Base-by-base conservation (phyloP, 345 rosid species). In the Eucalyptus sideroxylon region DNA sequence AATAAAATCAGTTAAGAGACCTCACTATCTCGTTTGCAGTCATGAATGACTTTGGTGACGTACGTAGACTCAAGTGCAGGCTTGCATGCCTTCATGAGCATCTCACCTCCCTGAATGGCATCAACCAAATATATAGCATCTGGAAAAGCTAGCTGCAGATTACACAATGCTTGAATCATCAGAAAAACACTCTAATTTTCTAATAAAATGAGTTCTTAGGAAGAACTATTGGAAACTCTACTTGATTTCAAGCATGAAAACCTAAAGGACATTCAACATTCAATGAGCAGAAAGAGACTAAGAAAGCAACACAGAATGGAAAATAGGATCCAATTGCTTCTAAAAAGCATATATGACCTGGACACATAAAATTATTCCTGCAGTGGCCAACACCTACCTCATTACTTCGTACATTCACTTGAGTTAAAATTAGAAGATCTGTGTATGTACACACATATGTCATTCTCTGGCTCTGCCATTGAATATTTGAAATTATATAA, bases 1-100 rank as follows among this genome's bases (percentile, higher is more conserved):
- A 91, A 89, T 8, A 91, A 89, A 88, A 89, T 86, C 77, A 90
- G 94, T 88, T 77, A 93, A 93, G 91, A 93, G 95, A 96, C 99
- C 99, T 98, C 99, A 87, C 99, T 98, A 89, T 98, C 99, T 89
- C 99, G 95, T 93, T 97, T 98, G 96, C 99, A 98, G 92, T 98
- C 99, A 86, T 98, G 99, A 94, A 98, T 97, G 90, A 98, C 99
- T 96, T 98, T 98, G 45, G 94, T 95, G 96, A 98, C 90, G 93
- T 95, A 91, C 89, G 88, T 91, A 91, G 99, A 98, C 96, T 98
- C 99, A 24, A 98, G 98, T 86, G 98, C 99, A 92, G 98, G 98
- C 95, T 97, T 96, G 95, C 99, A 98, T 24, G 98, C 98, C 91
- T 91, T 92, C 93, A 98, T 88, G 90, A 98, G 94, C 85, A 12